Conservation (phyloP, 2,329 filamentous ascomycete species). For the Hypocrella siamensis region DNA sequence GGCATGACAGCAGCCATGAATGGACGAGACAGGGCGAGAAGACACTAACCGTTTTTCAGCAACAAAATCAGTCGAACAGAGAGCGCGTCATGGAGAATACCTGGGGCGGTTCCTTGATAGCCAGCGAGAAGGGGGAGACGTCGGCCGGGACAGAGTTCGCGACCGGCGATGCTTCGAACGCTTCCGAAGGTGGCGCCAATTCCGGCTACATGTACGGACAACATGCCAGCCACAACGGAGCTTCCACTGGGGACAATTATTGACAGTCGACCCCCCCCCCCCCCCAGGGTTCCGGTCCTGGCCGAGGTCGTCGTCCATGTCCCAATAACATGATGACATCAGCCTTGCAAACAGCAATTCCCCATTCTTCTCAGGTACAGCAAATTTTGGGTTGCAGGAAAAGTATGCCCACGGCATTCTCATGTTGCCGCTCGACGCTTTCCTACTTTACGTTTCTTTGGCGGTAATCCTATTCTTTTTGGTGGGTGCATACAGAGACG, state of each 20-base stretch:
- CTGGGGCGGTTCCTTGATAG: constrained; percentile 16
- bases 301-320: too few relatives aligned
- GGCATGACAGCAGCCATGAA: too few relatives aligned
- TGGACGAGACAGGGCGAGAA: too few relatives aligned
- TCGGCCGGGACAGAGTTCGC: constrained; percentile 20
- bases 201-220: constrained; percentile 36
- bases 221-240: constrained; percentile 43
- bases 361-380: too few relatives aligned
- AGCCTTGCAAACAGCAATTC: too few relatives aligned
- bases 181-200: constrained; percentile 23
- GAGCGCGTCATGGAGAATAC: constrained; percentile 20
- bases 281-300: not conserved
- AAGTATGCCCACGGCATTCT: too few relatives aligned
- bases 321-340: too few relatives aligned
- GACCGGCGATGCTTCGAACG: constrained; percentile 24
- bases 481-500: too few relatives aligned
- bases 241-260: constrained; percentile 35
- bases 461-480: too few relatives aligned
- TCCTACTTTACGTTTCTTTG: too few relatives aligned
- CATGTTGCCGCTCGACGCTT: too few relatives aligned
- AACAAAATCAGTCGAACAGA: constrained; percentile 25
- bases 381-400: too few relatives aligned
- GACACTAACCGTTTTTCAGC: constrained; percentile 11
- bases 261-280: constrained; percentile 11
- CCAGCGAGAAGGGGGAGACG: constrained; percentile 17